Evolutionary conservation across 768 basidiomycete genomes (phyloP), one percentile per base, ranked within the genome.

Genomic region (Suillus americanus): DNA sequence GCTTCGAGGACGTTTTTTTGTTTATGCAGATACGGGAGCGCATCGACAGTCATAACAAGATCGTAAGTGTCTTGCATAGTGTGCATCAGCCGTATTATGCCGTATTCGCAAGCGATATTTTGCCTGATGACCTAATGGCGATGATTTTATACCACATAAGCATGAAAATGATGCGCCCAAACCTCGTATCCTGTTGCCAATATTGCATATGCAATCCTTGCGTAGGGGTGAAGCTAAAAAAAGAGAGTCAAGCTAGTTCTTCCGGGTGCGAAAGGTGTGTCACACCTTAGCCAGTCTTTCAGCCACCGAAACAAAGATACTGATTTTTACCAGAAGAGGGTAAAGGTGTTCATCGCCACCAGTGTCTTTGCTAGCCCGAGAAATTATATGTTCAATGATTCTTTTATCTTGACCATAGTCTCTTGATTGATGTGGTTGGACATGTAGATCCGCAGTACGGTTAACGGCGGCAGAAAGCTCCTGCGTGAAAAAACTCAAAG

Each of bases 151-250:
- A 13, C 3, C 35, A 13, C 53, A 54, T n/a, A 13, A 3, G 53
- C 12, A 35, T n/a, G 33, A 54, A 54, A 54, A 35, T 35, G 35
- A 33, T 54, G 30, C 1, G 20, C 12, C 9, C 41, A 56, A 50
- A 62, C 66, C 64, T 62, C 61, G 8, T 60, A 35, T 40, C 46
- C 54, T 35, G 60, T 40, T 23, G 33, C 30, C n/a, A 67, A 53
- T 25, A 65, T 48, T 7, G 54, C 16, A 37, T 8, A 41, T 18
- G 66, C 64, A 43, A 65, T 65, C 48, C 59, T 60, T n/a, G 48
- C 64, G 60, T 67, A 67, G n/a, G 66, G 66, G 20, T 67, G 66
- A 53, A 67, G 64, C 59, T 45, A 65, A 30, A 51, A 28, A 5
- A 61, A 61, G 23, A 0, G 25, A n/a, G 12, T 61, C 5, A 28